Evolutionary conservation across 805 yeast genomes (phyloP).

Genomic region (Schizosaccharomyces japonicus): DNA sequence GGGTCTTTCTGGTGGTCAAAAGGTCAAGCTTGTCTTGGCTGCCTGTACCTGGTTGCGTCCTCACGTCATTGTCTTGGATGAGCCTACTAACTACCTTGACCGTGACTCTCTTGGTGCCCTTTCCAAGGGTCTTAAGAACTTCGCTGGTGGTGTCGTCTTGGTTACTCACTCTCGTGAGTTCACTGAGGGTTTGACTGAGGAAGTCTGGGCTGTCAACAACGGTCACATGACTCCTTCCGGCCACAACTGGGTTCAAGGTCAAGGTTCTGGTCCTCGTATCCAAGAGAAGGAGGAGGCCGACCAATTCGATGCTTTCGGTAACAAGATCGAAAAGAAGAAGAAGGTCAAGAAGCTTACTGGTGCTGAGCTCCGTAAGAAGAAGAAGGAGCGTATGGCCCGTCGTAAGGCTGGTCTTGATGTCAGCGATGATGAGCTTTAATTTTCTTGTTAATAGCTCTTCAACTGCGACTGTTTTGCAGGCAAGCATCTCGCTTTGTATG

Average conservation of each 20-base stretch:
- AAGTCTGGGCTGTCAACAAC: slow-evolving; percentile 97
- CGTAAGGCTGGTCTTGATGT: slow-evolving; percentile 99
- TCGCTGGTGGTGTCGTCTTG: slow-evolving; percentile 98
- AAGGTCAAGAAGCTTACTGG: slow-evolving; percentile 95
- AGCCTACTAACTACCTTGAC: slow-evolving; percentile 97
- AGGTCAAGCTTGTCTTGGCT: slow-evolving; percentile 97
- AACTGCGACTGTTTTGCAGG: background rate
- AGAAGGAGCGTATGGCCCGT: slow-evolving; percentile 99
- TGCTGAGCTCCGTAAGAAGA: slow-evolving; percentile 99
- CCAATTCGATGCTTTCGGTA: slow-evolving; percentile 99
- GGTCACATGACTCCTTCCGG: slow-evolving; percentile 99
- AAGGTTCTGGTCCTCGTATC: slow-evolving; percentile 99
- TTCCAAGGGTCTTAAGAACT: slow-evolving; percentile 93
- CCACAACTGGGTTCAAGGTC: slow-evolving; percentile 99
- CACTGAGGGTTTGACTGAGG: slow-evolving; percentile 97
- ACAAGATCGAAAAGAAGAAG: slow-evolving; percentile 90
- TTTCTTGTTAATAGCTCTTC: background rate
- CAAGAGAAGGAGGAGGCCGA: slow-evolving; percentile 83
- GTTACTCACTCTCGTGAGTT: slow-evolving; percentile 99
- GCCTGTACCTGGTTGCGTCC: slow-evolving; percentile 99
- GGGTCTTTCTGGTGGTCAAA: slow-evolving; percentile 99
- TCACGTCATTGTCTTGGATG: slow-evolving; percentile 96
- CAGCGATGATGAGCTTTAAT: slow-evolving; percentile 68
- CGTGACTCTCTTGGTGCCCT: slow-evolving; percentile 98
- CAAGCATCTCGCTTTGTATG: no score